Conservation (phyloP, 208 protist genomes). For the Kentomonas sorsogonicus region DNA sequence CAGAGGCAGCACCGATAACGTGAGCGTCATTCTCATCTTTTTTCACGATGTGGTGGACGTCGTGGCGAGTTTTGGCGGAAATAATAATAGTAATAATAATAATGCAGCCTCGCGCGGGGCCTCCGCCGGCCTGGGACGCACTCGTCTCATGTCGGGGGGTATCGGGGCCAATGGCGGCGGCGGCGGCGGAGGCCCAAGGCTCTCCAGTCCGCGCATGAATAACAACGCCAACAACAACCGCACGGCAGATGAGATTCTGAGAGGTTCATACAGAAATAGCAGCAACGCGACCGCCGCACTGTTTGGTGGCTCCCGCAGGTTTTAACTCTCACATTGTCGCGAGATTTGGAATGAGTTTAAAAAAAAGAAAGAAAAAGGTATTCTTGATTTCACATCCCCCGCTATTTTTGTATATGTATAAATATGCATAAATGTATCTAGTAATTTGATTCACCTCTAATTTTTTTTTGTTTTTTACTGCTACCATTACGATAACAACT, state of each 20-base stretch:
- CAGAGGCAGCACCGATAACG: constrained; percentile 77
- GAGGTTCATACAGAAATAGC: background rate
- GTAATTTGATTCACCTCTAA: background rate
- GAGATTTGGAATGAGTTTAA: background rate
- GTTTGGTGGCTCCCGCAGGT: background rate
- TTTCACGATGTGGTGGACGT: constrained; percentile 77
- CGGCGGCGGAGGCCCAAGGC: too few relatives aligned
- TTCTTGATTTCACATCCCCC: background rate
- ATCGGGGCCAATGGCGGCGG: too few relatives aligned
- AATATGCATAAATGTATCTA: constrained; percentile 3
- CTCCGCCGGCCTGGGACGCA: background rate
- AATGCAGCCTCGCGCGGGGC: background rate
- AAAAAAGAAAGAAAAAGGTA: background rate
- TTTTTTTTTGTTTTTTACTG: constrained; percentile 2
- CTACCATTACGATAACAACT: too few relatives aligned
- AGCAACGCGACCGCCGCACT: background rate
- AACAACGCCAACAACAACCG: background rate
- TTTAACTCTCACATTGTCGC: background rate
- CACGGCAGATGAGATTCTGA: background rate
- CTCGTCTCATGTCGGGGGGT: too few relatives aligned
- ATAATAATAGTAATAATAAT: background rate
- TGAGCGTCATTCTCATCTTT: constrained; percentile 67
- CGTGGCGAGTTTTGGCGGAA: constrained; percentile 40
- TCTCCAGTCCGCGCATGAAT: background rate
- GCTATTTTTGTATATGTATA: background rate